phyloP scores from a whole-genome alignment of 2,329 filamentous ascomycete genomes.

The Penicillium thymicola region DNA sequence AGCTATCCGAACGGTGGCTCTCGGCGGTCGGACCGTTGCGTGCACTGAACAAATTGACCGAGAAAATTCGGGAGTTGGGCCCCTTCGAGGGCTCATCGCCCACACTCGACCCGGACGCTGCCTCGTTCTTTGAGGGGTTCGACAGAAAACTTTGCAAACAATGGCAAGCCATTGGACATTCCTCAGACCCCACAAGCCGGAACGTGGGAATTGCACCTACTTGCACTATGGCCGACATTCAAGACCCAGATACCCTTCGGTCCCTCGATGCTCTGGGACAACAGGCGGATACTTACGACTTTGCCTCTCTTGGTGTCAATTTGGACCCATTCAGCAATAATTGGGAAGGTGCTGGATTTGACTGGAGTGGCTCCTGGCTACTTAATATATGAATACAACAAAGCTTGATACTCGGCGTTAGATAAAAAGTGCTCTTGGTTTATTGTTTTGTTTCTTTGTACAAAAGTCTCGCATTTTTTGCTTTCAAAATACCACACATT shows the following conservation, averaged over 20 bases:
- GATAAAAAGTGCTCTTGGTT: not conserved
- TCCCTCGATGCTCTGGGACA: conserved; percentile 13
- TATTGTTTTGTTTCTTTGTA: not conserved
- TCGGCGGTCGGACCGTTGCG: conserved; percentile 24
- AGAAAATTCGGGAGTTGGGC: conserved; percentile 23
- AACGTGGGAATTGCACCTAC: conserved; percentile 5
- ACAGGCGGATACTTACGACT: conserved; percentile 9
- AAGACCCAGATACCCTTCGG: conserved; percentile 10
- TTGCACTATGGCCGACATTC: conserved; percentile 21
- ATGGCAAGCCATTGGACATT: conserved; percentile 21
- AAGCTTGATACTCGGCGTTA: not conserved
- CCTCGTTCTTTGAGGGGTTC: conserved; percentile 25
- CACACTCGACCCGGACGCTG: conserved; percentile 16
- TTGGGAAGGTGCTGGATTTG: conserved; percentile 27
- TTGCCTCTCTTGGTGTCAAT: conserved; percentile 16
- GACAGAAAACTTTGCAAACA: conserved; percentile 23
- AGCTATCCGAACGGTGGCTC: conserved; percentile 26
- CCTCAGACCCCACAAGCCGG: conserved; percentile 3
- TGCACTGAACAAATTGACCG: conserved; percentile 25
- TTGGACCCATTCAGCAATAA: conserved; percentile 20
- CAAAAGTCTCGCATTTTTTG: not conserved
- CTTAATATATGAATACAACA: conserved; percentile 16
- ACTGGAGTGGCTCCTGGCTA: conserved; percentile 28
- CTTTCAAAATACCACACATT: not conserved
- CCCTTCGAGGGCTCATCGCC: conserved; percentile 16